A percentile compares a stretch with the other conserved stretches of the same genome.
Evolutionary conservation across 1,284 basidiomycete species (phyloP).

Genomic region (Ceratobasidium sp.): DNA sequence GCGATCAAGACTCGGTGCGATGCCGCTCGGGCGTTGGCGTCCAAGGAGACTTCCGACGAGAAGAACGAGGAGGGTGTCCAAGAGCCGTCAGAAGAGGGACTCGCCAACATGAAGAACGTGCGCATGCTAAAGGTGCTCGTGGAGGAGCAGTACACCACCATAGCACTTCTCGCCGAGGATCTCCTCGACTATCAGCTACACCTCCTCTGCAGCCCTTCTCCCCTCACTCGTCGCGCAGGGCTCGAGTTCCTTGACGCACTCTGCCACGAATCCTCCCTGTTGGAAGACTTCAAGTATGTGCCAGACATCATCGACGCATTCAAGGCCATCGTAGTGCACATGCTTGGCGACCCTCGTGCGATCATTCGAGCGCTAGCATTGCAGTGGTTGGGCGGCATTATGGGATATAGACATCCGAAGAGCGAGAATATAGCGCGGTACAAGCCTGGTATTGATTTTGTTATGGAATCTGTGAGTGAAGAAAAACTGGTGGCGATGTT

Average conservation of each 20-base stretch:
- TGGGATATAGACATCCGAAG: slow-evolving; percentile 13
- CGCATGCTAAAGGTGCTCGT: slow-evolving; percentile 4
- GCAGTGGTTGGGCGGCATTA: slow-evolving; percentile 19
- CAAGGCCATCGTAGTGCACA: neutral
- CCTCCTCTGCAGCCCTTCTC: slow-evolving; percentile 11
- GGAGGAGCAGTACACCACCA: slow-evolving; percentile 21
- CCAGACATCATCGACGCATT: slow-evolving; percentile 28
- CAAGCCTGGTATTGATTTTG: slow-evolving; percentile 27
- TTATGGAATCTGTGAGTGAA: neutral
- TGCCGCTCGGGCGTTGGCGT: slow-evolving; percentile 17
- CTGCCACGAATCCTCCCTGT: slow-evolving; percentile 9
- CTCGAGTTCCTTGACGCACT: slow-evolving; percentile 18
- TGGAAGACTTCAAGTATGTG: slow-evolving; percentile 5
- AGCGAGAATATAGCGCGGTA: neutral
- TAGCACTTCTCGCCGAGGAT: slow-evolving; percentile 3
- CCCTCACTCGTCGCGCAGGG: slow-evolving; percentile 33
- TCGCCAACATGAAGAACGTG: slow-evolving; percentile 36
- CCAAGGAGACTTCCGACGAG: neutral
- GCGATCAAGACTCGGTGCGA: slow-evolving; percentile 6
- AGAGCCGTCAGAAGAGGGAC: slow-evolving; percentile 24
- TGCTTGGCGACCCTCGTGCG: slow-evolving; percentile 13
- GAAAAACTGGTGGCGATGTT: slow-evolving; percentile 29
- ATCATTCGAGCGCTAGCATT: slow-evolving; percentile 19
- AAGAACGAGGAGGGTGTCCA: neutral
- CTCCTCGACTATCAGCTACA: slow-evolving; percentile 25